Base-by-base conservation (phyloP, 495 filamentous ascomycete species). In the Hypoxylon subgilvum region DNA sequence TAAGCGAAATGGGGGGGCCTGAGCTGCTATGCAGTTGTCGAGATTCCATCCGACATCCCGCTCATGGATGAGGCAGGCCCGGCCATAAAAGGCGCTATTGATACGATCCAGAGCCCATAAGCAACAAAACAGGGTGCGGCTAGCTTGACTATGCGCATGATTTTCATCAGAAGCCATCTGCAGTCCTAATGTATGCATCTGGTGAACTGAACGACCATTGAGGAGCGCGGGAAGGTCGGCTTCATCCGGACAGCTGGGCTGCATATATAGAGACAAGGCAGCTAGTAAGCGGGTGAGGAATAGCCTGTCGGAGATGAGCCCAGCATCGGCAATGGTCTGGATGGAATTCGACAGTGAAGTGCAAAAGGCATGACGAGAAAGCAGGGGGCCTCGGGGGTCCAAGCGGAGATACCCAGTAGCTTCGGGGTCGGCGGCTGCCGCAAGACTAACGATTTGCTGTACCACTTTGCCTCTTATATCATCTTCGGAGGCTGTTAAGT, bases 41-140 rank as follows among this genome's bases (percentile, higher is more conserved):
- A 87, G 40, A 75, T 74, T 45, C 77, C 77, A 69, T 75, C 85
- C 31, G 70, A 81, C 13, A 61, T 91, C 88, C 21, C 81, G 74
- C 52, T 90, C 86, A 49, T 86, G 81, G 57, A 91, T 79, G 18
- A 88, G 62, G 35, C 87, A 73, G 1, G 87, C 86, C 3, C 87
- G 76, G 19, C 84, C 86, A 46, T 84, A 82, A 32, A 87, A 83
- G 16, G 81, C 77, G 4, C 82, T 79, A 52, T 85, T 83, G 30
- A 88, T 72, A 31, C 86, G 81, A 63, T 91, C 88, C 6, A 90
- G 63, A 8, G 84, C 81, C 81, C 86, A 89, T 10, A 90, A 57
- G 32, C 83, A 84, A 74, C 84, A 88, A 52, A 89, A 88, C 0
- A 89, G 69, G 8, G 66, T 65, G n/a, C 55, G 67, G 2, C 61